A percentile compares a stretch with the other conserved stretches of the same genome.
These are phyloP conservation scores for Priceomyces fermenticarens DNA, from an alignment of 805 yeast species.

Conservation along the genomic window DNA sequence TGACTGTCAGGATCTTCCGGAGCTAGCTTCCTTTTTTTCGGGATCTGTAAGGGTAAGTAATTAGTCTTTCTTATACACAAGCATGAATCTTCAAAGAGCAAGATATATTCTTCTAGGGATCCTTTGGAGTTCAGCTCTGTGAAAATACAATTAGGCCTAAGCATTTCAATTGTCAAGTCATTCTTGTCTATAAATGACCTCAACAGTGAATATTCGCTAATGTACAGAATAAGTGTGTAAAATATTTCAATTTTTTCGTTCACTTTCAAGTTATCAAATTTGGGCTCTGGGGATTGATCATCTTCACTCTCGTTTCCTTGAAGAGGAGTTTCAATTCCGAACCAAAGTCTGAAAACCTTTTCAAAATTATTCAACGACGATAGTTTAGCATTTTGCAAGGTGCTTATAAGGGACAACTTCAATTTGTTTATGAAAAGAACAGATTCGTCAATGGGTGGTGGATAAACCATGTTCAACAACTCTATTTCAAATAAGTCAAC, in stretches of 20 bases:
- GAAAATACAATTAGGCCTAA: slow-evolving; percentile 18
- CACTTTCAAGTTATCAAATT: slow-evolving; percentile 40
- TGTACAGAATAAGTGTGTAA: slow-evolving; percentile 40
- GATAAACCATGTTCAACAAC: slow-evolving; percentile 35
- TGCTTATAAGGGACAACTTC: slow-evolving; percentile 39
- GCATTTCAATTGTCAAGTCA: slow-evolving; percentile 18
- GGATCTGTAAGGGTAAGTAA: slow-evolving; percentile 26
- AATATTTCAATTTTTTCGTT: slow-evolving; percentile 50
- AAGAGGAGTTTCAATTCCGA: slow-evolving; percentile 32
- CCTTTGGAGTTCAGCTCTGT: slow-evolving; percentile 9
- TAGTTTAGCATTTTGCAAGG: slow-evolving; percentile 36
- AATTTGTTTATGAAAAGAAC: slow-evolving; percentile 41
- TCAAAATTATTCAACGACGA: slow-evolving; percentile 29
- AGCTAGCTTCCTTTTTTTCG: slow-evolving; percentile 31
- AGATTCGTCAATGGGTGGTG: slow-evolving; percentile 33
- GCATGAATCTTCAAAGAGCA: slow-evolving; percentile 50
- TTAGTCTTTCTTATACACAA: slow-evolving; percentile 39
- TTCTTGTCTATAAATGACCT: slow-evolving; percentile 46
- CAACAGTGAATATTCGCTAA: slow-evolving; percentile 44
- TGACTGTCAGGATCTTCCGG: slow-evolving; percentile 30
- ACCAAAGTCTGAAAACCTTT: slow-evolving; percentile 29
- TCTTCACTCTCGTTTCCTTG: slow-evolving; percentile 24
- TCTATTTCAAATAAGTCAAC: slow-evolving; percentile 63
- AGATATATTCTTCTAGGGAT: slow-evolving; percentile 28
- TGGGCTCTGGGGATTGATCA: slow-evolving; percentile 16